These are phyloP conservation scores for Xerocomellus chrysenteron DNA, from an alignment of 768 basidiomycete genomes.

Conservation along the genomic window DNA sequence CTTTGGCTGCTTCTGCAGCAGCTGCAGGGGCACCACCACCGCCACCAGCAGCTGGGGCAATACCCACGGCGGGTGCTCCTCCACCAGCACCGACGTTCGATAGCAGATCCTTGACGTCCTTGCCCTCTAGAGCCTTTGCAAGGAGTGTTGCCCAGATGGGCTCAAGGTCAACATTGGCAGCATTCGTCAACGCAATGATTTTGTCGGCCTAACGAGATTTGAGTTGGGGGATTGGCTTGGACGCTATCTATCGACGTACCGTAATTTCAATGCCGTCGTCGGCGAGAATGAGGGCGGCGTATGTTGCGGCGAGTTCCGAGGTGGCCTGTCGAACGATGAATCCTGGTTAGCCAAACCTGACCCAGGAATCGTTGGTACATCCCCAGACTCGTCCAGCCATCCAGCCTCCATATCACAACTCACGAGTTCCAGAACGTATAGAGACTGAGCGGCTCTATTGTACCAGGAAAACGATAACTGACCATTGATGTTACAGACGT, in stretches of 20 bases:
- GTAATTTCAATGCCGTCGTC: slow-evolving; percentile 98
- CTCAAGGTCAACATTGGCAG: slow-evolving; percentile 85
- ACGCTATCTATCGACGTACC: slow-evolving; percentile 49
- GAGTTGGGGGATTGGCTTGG: background rate
- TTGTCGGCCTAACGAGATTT: slow-evolving; percentile 74
- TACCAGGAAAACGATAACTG: slow-evolving; percentile 6
- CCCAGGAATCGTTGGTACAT: slow-evolving; percentile 4
- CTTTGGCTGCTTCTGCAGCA: slow-evolving; percentile 71
- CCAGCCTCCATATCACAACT: slow-evolving; percentile 12
- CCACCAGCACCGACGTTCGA: slow-evolving; percentile 94
- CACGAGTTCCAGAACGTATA: background rate
- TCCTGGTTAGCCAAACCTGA: slow-evolving; percentile 13
- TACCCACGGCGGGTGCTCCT: slow-evolving; percentile 72
- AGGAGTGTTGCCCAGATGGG: slow-evolving; percentile 97
- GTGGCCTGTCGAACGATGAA: slow-evolving; percentile 39
- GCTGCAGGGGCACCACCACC: slow-evolving; percentile 61
- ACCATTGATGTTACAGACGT: slow-evolving; percentile 24
- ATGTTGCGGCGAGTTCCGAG: slow-evolving; percentile 86
- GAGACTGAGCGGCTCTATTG: background rate
- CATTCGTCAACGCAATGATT: slow-evolving; percentile 79
- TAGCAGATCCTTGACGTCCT: slow-evolving; percentile 94
- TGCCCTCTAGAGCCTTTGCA: slow-evolving; percentile 96
- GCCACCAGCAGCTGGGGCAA: slow-evolving; percentile 49
- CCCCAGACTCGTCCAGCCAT: slow-evolving; percentile 11
- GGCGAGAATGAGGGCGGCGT: slow-evolving; percentile 97